Conservation (phyloP, 345 rosid species). For the Gossypium mustelinum region DNA sequence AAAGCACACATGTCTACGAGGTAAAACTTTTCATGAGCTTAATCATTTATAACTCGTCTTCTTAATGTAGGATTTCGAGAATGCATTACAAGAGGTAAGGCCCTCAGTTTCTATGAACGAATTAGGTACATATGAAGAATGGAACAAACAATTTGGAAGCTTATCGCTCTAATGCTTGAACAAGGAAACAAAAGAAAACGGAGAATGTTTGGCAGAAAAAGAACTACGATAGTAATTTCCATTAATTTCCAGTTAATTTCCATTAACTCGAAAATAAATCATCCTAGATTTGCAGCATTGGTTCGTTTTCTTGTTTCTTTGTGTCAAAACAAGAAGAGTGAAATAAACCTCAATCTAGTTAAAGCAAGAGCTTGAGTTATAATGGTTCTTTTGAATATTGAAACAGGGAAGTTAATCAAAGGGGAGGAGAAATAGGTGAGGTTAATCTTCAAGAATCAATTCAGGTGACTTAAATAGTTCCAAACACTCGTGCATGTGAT, state of each 20-base stretch:
- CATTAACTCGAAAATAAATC: too few species aligned
- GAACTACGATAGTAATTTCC: too few species aligned
- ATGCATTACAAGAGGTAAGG: slow-evolving; percentile 76
- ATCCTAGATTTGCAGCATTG: background rate
- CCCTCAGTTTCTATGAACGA: slow-evolving; percentile 84
- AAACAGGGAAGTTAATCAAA: background rate
- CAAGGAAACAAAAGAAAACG: background rate
- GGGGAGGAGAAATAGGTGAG: background rate
- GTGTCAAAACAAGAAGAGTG: background rate
- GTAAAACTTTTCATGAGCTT: background rate
- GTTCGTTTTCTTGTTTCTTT: background rate
- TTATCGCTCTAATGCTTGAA: slow-evolving; percentile 41
- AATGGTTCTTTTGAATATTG: background rate
- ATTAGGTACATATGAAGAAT: slow-evolving; percentile 64
- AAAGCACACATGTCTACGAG: background rate
- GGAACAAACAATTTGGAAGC: slow-evolving; percentile 97
- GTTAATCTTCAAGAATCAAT: background rate
- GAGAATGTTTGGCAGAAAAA: too few species aligned
- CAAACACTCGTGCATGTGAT: slow-evolving; percentile 7
- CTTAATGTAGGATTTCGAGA: background rate
- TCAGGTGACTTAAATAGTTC: slow-evolving; percentile 6
- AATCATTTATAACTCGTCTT: background rate
- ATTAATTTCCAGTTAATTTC: too few species aligned
- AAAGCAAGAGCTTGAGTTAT: background rate
- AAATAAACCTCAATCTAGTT: background rate